phyloP scores from a whole-genome alignment of 225 moss, liverwort and hornwort species.

The Ulota crispa region DNA sequence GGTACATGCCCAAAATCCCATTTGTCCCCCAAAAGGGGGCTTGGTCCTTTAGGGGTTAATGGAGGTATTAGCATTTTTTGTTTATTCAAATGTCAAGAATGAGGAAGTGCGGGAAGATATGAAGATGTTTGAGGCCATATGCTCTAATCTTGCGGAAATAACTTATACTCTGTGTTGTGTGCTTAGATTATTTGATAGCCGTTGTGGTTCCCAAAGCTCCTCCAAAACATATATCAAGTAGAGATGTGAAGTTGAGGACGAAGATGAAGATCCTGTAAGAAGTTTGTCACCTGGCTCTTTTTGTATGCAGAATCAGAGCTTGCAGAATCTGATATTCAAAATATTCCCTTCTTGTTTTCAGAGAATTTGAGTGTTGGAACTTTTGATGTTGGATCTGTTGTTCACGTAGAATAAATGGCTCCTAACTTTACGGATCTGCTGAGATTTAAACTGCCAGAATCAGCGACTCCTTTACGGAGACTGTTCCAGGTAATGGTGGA shows the following conservation, averaged over 20 bases:
- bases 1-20: no score
- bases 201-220: constrained; percentile 57
- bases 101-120: background rate
- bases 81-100: background rate
- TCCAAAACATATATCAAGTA: constrained; percentile 48
- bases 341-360: background rate
- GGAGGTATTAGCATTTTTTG: constrained; percentile 34
- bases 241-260: constrained; percentile 57
- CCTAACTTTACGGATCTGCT: constrained; percentile 15
- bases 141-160: background rate
- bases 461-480: constrained; percentile 50
- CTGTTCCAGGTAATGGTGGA: constrained; percentile 47
- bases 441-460: constrained; percentile 57
- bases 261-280: constrained; percentile 62
- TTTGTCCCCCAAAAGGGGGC: no score
- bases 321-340: background rate
- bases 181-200: constrained; percentile 61
- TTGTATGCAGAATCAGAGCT: background rate
- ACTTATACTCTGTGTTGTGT: background rate
- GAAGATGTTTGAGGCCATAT: background rate
- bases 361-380: background rate
- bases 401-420: background rate
- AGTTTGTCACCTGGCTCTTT: background rate
- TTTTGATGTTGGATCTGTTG: background rate
- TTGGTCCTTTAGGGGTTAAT: no score